phyloP scores from a whole-genome alignment of 495 filamentous ascomycete species.

The Sordaria brevicollis region DNA sequence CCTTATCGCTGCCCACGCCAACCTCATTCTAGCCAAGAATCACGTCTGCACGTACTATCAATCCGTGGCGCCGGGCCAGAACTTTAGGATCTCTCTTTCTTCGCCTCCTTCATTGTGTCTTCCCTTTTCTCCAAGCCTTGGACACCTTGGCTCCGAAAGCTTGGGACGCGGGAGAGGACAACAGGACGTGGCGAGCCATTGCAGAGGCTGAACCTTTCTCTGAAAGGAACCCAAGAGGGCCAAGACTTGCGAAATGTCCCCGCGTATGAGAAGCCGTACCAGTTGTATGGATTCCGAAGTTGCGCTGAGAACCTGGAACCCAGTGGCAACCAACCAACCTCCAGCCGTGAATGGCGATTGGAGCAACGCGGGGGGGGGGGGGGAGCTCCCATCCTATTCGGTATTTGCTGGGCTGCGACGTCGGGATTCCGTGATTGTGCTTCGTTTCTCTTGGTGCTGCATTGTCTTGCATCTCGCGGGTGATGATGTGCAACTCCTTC shows the following conservation, averaged over 20 bases:
- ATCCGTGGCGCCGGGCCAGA: not conserved
- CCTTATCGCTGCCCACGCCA: not conserved
- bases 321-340: too few relatives aligned
- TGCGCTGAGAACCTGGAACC: too few relatives aligned
- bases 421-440: not conserved
- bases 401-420: not conserved
- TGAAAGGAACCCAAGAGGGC: not conserved
- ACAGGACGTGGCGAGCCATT: not conserved
- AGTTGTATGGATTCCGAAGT: not conserved
- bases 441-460: not conserved
- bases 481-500: constrained; percentile 4
- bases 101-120: not conserved
- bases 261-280: not conserved
- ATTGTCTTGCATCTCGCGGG: not conserved
- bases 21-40: not conserved
- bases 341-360: too few relatives aligned
- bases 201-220: too few relatives aligned
- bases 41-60: not conserved
- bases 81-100: not conserved
- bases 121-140: not conserved
- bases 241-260: not conserved
- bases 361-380: not conserved
- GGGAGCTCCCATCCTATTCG: not conserved
- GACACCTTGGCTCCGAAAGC: not conserved
- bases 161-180: not conserved